Evolutionary conservation across 2,329 filamentous ascomycete species (phyloP), one percentile per base, ranked within the genome.

Genomic region (Fusarium fracticaudum): DNA sequence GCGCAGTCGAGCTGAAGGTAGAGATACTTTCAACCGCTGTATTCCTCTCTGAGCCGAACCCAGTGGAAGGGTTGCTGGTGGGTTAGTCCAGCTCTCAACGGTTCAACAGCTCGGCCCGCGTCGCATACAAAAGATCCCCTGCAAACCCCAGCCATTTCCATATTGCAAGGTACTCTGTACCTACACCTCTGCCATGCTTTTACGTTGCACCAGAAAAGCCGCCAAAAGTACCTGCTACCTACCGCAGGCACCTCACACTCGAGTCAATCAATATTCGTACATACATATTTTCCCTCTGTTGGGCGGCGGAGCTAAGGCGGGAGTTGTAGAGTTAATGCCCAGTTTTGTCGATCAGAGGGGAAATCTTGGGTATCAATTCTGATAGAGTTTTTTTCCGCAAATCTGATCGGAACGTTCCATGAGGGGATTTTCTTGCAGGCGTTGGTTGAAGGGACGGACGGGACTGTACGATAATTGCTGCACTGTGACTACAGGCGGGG

Each of bases 311-410:
- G 50, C 55, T 14, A 57, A 37, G 18, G 13, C 24, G 17, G 31
- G 35, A 48, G 41, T 58, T 59, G 45, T 53, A 37, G 63, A 74
- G 40, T 74, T 65, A 47, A 64, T 74, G 71, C 71, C 71, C 71
- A 74, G 71, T 72, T 48, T 57, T 74, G 71, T 65, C 71, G 71
- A 74, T 74, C 62, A 58, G 22, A 57, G 48, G 47, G 22, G 35
- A 35, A 45, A 12, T 67, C 38, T 70, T 71, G 67, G 67, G 67
- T 71, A 67, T 60, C 67, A 71, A 65, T 65, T 29, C 41, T 60
- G 51, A 60, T 50, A 58, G 38, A 60, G 29, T 47, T 69, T 48
- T 59, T 24, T 17, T 15, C 22, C 22, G 33, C 18, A 10, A 12
- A 12, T 33, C 26, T 58, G 29, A 31, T 63, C 62, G 41, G 51